Conservation (phyloP, 768 basidiomycete species). For the Cytidiella melzeri region DNA sequence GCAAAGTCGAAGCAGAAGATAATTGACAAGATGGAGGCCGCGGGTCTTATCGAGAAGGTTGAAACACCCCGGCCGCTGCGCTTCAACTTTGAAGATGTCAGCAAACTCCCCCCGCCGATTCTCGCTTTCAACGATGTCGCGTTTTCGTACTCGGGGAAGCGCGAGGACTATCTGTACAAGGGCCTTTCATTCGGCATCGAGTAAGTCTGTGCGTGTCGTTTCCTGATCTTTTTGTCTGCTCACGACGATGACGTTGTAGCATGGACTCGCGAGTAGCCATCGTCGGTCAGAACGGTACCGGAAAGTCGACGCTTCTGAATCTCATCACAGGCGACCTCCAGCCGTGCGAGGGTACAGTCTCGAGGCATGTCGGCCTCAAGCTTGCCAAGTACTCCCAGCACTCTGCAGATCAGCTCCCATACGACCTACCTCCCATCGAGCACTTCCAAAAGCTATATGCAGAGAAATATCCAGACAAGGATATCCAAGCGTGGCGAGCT, state of each 20-base stretch:
- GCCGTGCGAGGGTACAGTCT: conserved; percentile 80
- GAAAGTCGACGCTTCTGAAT: conserved; percentile 89
- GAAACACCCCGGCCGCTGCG: conserved; percentile 66
- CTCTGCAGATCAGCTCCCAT: conserved; percentile 96
- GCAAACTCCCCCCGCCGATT: conserved; percentile 92
- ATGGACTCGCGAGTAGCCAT: conserved; percentile 96
- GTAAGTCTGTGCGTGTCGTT: conserved; percentile 36
- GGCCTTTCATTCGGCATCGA: conserved; percentile 96
- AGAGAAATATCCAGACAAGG: conserved; percentile 91
- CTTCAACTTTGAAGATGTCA: conserved; percentile 96
- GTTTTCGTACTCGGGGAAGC: conserved; percentile 91
- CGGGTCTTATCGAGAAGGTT: conserved; percentile 90
- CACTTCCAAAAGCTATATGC: conserved; percentile 82
- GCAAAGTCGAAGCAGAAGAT: conserved; percentile 99
- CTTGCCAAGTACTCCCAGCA: conserved; percentile 99
- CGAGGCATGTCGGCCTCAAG: conserved; percentile 85
- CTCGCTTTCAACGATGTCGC: conserved; percentile 94
- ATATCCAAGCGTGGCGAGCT: conserved; percentile 86
- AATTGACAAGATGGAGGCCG: conserved; percentile 99
- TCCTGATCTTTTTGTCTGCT: neutral
- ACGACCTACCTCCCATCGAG: conserved; percentile 85
- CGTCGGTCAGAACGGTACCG: conserved; percentile 93
- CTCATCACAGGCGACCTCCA: conserved; percentile 80
- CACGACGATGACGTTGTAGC: conserved; percentile 31
- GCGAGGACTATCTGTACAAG: conserved; percentile 82